Evolutionary conservation across 73 alveolate species (phyloP).

Genomic region (Tetrahymena elliotti): DNA sequence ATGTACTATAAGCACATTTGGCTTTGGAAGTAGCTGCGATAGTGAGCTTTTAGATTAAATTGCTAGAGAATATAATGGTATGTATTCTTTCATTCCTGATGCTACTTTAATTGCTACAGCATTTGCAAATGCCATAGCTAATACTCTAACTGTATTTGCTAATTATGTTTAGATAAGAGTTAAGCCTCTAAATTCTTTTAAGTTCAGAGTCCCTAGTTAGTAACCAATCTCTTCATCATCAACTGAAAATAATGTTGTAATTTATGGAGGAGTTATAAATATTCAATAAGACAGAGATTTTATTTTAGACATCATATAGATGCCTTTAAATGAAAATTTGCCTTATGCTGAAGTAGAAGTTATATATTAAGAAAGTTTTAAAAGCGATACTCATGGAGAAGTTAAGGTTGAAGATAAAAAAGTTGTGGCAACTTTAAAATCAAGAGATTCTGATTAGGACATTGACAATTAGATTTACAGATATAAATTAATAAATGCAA

Average conservation of each 20-base stretch:
- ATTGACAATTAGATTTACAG: not conserved
- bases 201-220: not conserved
- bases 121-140: not conserved
- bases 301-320: not conserved
- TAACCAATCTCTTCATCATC: not conserved
- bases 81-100: slow-evolving; percentile 7
- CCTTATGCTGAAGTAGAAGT: not conserved
- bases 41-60: not conserved
- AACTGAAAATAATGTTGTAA: not conserved
- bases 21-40: not conserved
- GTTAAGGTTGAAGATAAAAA: not conserved
- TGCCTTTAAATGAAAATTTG: not conserved
- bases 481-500: not conserved
- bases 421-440: not conserved
- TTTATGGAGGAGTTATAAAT: not conserved
- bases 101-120: not conserved
- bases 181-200: not conserved
- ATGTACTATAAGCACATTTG: not conserved
- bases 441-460: not conserved
- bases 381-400: not conserved
- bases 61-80: not conserved
- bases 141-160: not conserved
- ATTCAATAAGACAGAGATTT: not conserved
- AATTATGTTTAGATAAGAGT: not conserved
- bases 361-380: not conserved